Evolutionary conservation across 129 eudicot genomes (phyloP).

Genomic region (Artemisia annua): DNA sequence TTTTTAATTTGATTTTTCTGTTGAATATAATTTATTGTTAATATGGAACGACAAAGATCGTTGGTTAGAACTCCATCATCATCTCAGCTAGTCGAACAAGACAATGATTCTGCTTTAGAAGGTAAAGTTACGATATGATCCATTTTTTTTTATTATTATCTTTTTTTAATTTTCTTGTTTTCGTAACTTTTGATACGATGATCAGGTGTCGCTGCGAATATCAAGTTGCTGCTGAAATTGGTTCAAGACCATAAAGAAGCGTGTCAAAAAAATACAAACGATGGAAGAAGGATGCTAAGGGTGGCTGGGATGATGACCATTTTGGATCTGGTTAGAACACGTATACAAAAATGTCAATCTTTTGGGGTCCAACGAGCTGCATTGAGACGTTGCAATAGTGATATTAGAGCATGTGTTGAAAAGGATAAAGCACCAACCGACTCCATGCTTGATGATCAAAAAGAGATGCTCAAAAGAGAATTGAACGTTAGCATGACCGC

Average conservation of each 20-base stretch:
- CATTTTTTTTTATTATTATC: too few species aligned
- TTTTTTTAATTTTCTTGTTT: too few species aligned
- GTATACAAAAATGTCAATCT: constrained; percentile 72
- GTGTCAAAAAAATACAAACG: constrained; percentile 49
- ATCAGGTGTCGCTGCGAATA: constrained; percentile 81
- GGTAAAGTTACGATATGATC: too few species aligned
- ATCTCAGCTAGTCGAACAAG: too few species aligned
- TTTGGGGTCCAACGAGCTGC: constrained; percentile 49
- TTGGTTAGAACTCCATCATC: too few species aligned
- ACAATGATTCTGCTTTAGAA: too few species aligned
- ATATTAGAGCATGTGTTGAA: background rate
- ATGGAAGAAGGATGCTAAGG: constrained; percentile 64
- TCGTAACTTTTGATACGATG: too few species aligned
- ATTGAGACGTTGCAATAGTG: constrained; percentile 6
- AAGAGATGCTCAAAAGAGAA: constrained; percentile 47
- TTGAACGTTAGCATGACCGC: constrained; percentile 52
- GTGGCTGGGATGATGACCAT: constrained; percentile 93
- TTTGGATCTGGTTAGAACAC: constrained; percentile 61
- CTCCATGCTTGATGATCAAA: constrained; percentile 40
- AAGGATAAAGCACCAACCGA: constrained; percentile 33
- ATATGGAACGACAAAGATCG: too few species aligned
- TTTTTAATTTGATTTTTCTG: too few species aligned
- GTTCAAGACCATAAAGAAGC: constrained; percentile 85
- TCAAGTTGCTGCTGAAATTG: constrained; percentile 70
- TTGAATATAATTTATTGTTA: too few species aligned